phyloP scores from a whole-genome alignment of 2,329 filamentous ascomycete genomes.

The Xylariaceae sp. region DNA sequence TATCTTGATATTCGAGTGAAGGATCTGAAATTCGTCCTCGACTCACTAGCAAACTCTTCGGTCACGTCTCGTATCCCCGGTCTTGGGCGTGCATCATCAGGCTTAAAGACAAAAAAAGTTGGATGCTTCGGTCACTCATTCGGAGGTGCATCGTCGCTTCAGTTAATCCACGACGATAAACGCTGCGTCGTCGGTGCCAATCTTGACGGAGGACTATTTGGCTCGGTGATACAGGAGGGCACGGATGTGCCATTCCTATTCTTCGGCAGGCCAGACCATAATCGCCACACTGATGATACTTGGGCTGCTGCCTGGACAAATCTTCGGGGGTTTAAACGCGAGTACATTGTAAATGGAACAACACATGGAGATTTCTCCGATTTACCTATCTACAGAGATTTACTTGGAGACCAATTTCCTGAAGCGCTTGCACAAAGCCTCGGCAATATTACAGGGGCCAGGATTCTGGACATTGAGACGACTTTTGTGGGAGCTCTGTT shows the following conservation, averaged over 20 bases:
- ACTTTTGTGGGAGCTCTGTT: constrained; percentile 25
- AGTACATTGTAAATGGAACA: constrained; percentile 24
- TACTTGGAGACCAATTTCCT: constrained; percentile 6
- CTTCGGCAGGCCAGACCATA: constrained; percentile 22
- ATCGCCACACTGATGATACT: constrained; percentile 15
- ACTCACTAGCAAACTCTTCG: constrained; percentile 37
- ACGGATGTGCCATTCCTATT: constrained; percentile 29
- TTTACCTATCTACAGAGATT: constrained; percentile 16
- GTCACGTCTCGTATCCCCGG: constrained; percentile 45
- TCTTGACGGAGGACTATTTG: constrained; percentile 48
- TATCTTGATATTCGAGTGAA: constrained; percentile 41
- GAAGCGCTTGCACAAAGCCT: background rate
- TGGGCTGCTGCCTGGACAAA: constrained; percentile 25
- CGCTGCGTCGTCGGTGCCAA: constrained; percentile 48
- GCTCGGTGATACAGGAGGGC: constrained; percentile 17
- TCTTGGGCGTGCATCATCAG: constrained; percentile 18
- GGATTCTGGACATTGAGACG: constrained; percentile 23
- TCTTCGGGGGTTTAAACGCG: constrained; percentile 29
- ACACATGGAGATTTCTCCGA: constrained; percentile 37
- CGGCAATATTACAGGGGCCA: constrained; percentile 18
- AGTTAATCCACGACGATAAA: constrained; percentile 34
- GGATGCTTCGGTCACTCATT: constrained; percentile 50
- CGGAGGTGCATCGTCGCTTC: constrained; percentile 48
- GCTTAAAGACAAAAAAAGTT: constrained; percentile 27
- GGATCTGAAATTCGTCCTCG: constrained; percentile 49